phyloP scores from a whole-genome alignment of 805 yeast species.

The Isabelozyma heimii region DNA sequence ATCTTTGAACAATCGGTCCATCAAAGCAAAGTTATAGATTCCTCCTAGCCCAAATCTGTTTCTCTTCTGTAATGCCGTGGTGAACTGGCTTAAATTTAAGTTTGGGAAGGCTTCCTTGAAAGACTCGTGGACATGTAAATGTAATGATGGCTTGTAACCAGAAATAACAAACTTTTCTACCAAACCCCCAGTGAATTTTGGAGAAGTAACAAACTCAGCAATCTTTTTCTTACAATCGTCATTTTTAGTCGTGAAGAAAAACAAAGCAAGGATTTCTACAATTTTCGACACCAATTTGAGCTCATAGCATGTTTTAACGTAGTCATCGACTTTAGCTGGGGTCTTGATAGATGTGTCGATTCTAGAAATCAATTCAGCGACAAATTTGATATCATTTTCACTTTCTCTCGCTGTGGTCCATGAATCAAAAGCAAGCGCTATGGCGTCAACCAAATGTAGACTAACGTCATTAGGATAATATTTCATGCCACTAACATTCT shows the following conservation, averaged over 20 bases:
- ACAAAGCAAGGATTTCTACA: conserved; percentile 72
- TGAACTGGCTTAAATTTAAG: conserved; percentile 49
- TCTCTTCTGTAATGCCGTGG: conserved; percentile 42
- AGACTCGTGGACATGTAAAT: conserved; percentile 39
- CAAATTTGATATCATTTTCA: conserved; percentile 47
- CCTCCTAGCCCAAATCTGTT: conserved; percentile 52
- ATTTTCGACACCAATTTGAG: conserved; percentile 62
- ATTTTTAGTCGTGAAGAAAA: conserved; percentile 57
- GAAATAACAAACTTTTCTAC: conserved; percentile 37
- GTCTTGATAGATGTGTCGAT: conserved; percentile 13
- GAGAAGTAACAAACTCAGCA: conserved; percentile 36
- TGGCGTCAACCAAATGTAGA: conserved; percentile 66
- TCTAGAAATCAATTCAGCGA: conserved; percentile 38
- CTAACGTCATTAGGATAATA: conserved; percentile 61
- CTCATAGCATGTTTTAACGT: conserved; percentile 46
- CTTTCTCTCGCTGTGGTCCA: conserved; percentile 67
- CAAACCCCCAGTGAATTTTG: conserved; percentile 29
- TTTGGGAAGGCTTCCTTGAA: conserved; percentile 51
- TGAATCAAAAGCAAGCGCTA: conserved; percentile 70
- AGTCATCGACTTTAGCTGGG: conserved; percentile 15
- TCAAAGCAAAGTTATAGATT: conserved; percentile 56
- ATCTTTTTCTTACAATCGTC: conserved; percentile 42
- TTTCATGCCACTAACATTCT: conserved; percentile 49
- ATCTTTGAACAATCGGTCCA: conserved; percentile 58
- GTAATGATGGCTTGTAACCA: conserved; percentile 47